Evolutionary conservation across 208 protist genomes (phyloP), one percentile per base, ranked within the genome.

Genomic region (Acanthamoeba triangularis): DNA sequence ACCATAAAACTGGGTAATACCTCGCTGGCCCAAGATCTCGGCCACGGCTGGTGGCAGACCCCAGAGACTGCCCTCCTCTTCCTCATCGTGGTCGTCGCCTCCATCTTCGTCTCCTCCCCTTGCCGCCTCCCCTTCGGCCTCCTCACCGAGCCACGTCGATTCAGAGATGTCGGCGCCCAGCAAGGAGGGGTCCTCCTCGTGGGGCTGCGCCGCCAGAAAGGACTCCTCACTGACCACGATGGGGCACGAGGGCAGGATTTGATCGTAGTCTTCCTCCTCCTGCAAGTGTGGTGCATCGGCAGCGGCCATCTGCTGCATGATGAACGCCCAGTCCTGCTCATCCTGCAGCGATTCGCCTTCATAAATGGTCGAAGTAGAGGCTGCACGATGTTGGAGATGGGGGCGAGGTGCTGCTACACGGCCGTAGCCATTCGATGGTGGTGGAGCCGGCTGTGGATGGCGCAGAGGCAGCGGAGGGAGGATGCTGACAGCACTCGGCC

Each of bases 1-100:
- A 80, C 69, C 30, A 49, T 80, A 80, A 47, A 80, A 80, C 33
- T 80, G 69, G 69, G 69, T 49, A 30, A 80, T 80, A 33, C 69
- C 69, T 1, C 69, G 69, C 69, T 80, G 69, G 35, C 69, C 69
- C 35, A 80, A 30, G 16, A 80, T 80, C 14, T 80, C 69, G 18
- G 35, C 69, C 69, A 80, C 69, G 14, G 37, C 69, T 28, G 69
- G 69, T 13, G 69, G 69, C 69, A 80, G 69, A 11, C 69, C 69
- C 69, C 69, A 80, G 28, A 80, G 37, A 33, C 69, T 30, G 37
- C 37, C 69, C 30, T 80, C 69, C 7, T 80, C 23, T 30, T 74
- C 65, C 0, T 74, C 65, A 30, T 74, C 65, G 11, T 35, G n/a
- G 16, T 74, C n/a, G n/a, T n/a, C 65, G 65, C 23, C 33, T 0